Conservation (phyloP, 169 alveolate species). For the Eimeria nieschulzi region DNA sequence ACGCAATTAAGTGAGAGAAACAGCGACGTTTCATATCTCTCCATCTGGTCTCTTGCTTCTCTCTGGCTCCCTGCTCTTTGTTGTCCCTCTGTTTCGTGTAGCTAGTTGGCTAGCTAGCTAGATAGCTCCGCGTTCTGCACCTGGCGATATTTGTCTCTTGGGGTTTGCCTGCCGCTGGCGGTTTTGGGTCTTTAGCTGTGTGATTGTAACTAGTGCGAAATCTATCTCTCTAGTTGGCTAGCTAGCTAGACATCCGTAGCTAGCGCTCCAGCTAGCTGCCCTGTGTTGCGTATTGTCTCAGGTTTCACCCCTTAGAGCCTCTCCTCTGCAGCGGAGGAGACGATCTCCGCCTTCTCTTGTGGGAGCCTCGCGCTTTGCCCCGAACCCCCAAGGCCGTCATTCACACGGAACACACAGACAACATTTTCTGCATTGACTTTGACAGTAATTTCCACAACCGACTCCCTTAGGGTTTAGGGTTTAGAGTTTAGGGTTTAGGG, state of each 20-base stretch:
- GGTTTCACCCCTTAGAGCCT: conserved; percentile 39
- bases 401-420: conserved; percentile 19
- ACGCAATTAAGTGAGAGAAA: conserved; percentile 30
- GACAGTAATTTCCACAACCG: not conserved
- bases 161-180: no score
- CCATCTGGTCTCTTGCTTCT: not conserved
- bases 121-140: no score
- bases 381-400: conserved; percentile 21
- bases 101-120: no score
- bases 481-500: no score
- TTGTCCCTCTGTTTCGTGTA: not conserved
- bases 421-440: conserved; percentile 42
- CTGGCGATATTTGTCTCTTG: no score
- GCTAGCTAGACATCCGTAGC: no score
- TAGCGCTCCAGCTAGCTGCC: no score
- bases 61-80: not conserved
- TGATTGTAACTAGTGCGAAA: no score
- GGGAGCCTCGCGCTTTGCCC: conserved; percentile 62
- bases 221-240: no score
- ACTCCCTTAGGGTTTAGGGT: no score
- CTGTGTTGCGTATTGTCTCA: not conserved
- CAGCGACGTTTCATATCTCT: not conserved
- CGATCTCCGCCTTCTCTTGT: conserved; percentile 30
- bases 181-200: no score
- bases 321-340: conserved; percentile 53